These are phyloP conservation scores for Sophora flavescens DNA, from an alignment of 306 rosid species.

Conservation along the genomic window DNA sequence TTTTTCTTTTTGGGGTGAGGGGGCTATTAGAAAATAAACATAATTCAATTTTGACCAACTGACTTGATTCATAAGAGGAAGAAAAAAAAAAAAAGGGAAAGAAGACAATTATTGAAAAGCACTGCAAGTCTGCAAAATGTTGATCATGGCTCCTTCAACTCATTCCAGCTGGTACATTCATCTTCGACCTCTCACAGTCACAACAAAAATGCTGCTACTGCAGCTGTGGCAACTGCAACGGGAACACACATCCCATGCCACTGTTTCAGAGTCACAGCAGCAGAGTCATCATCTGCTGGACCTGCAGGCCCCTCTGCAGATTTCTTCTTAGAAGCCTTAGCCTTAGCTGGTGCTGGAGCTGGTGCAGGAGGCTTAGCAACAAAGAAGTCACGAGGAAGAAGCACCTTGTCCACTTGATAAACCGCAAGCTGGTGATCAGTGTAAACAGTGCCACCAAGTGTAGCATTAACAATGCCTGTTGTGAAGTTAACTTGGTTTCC, in stretches of 20 bases:
- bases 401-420: conserved; percentile 71
- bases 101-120: conserved; percentile 25
- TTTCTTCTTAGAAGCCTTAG: conserved; percentile 55
- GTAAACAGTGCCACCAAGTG: conserved; percentile 70
- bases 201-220: conserved; percentile 29
- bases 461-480: conserved; percentile 68
- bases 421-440: conserved; percentile 71
- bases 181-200: conserved; percentile 36
- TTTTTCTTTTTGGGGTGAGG: not conserved
- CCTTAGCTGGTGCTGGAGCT: conserved; percentile 54
- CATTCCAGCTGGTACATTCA: conserved; percentile 21
- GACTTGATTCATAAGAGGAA: not conserved
- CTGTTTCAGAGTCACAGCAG: conserved; percentile 38
- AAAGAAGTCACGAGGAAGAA: conserved; percentile 68
- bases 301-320: conserved; percentile 43
- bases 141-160: conserved; percentile 21
- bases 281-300: conserved; percentile 44
- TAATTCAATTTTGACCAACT: conserved; percentile 14
- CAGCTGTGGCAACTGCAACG: conserved; percentile 32
- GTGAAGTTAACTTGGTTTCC: conserved; percentile 73
- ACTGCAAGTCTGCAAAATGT: conserved; percentile 48
- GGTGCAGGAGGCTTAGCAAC: conserved; percentile 66
- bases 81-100: not conserved
- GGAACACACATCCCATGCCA: conserved; percentile 32
- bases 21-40: too few species aligned